Evolutionary conservation across 139 green algal species (phyloP).

Genomic region (Mesotaenium endlicherianum): DNA sequence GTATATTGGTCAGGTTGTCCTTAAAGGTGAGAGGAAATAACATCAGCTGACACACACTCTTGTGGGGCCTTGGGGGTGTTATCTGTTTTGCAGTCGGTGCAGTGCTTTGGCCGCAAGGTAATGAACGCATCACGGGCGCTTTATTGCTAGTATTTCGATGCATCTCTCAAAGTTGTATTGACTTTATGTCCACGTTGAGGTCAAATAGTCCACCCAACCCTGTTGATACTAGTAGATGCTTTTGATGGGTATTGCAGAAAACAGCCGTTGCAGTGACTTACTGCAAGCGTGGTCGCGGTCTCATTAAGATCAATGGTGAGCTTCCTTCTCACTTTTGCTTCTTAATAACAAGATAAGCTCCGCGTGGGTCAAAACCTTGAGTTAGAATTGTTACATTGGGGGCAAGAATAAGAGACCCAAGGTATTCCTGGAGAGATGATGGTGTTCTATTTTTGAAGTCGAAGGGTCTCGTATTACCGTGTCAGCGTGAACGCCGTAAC

Average conservation of each 20-base stretch:
- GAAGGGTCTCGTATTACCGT: too few relatives aligned
- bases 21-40: too few relatives aligned
- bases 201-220: neutral
- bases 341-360: neutral
- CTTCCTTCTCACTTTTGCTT: neutral
- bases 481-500: too few relatives aligned
- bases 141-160: constrained; percentile 4
- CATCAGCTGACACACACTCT: too few relatives aligned
- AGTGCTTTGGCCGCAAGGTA: constrained; percentile 90
- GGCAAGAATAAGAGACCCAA: too few relatives aligned
- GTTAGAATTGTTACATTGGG: too few relatives aligned
- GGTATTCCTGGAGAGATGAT: too few relatives aligned
- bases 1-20: too few relatives aligned
- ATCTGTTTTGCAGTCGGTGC: constrained; percentile 82
- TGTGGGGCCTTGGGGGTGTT: too few relatives aligned
- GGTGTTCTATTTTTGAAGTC: too few relatives aligned
- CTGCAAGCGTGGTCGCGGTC: constrained; percentile 86
- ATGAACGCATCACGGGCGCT: too few relatives aligned
- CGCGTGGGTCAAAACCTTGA: too few relatives aligned
- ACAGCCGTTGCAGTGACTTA: constrained; percentile 93
- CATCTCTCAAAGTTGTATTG: constrained; percentile 3
- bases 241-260: constrained; percentile 74
- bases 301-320: constrained; percentile 94
- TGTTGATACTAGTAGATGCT: neutral
- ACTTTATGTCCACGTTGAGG: neutral